Percentiles rank a stretch among this genome's conserved stretches.
Conservation (phyloP, 2,329 filamentous ascomycete species). For the Pezicula rhizophila region DNA sequence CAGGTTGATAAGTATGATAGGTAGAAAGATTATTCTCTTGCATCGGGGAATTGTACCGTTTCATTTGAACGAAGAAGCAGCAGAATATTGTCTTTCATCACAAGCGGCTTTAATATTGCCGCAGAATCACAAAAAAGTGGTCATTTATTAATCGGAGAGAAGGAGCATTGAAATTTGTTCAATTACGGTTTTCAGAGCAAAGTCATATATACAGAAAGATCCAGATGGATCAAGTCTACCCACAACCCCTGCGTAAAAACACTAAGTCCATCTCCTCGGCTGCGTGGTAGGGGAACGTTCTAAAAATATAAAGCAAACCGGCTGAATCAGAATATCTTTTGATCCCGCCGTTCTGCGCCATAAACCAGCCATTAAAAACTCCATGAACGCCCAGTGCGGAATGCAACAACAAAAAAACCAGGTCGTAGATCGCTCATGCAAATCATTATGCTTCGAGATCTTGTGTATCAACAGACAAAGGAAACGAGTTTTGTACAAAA, state of each 20-base stretch:
- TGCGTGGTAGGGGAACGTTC: conserved; percentile 1
- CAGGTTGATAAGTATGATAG: too few species aligned
- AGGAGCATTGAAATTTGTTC: conserved; percentile 8
- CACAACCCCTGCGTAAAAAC: background rate
- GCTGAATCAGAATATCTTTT: background rate
- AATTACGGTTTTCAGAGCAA: conserved; percentile 12
- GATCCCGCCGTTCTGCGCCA: background rate
- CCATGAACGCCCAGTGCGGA: conserved; percentile 23
- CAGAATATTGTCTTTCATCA: too few species aligned
- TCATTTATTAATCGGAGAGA: too few species aligned
- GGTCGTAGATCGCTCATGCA: conserved; percentile 44
- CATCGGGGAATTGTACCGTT: too few species aligned
- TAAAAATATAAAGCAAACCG: background rate
- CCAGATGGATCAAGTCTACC: conserved; percentile 12
- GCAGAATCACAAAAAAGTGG: too few species aligned
- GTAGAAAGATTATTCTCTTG: too few species aligned
- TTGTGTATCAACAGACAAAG: conserved; percentile 30
- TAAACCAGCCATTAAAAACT: conserved; percentile 11
- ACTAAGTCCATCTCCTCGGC: background rate
- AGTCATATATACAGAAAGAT: conserved; percentile 20
- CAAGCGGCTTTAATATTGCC: too few species aligned
- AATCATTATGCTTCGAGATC: conserved; percentile 37
- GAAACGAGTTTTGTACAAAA: conserved; percentile 28
- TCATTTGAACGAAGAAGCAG: too few species aligned
- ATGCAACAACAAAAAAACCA: conserved; percentile 18